Conservation (phyloP, 495 filamentous ascomycete genomes). For the Rhypophila decipiens region DNA sequence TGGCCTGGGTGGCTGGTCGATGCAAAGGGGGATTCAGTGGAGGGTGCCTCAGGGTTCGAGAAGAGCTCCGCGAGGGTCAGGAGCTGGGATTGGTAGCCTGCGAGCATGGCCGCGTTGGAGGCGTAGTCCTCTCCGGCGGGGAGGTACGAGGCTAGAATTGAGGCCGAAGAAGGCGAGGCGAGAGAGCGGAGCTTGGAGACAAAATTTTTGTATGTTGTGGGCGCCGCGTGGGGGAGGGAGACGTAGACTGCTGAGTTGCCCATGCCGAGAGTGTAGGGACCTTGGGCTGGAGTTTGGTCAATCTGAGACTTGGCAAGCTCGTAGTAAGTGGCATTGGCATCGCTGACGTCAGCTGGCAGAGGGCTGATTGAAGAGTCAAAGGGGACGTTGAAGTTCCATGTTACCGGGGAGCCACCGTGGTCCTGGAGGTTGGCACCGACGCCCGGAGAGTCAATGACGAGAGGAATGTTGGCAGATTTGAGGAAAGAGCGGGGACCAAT, state of each 20-base stretch:
- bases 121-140: conserved; percentile 2
- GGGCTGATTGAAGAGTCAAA: conserved; percentile 7
- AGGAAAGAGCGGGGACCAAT: conserved; percentile 14
- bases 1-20: too few relatives aligned
- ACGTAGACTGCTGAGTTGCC: conserved; percentile 21
- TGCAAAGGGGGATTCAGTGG: conserved; percentile 22
- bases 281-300: conserved; percentile 15
- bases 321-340: conserved; percentile 15
- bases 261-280: conserved; percentile 19
- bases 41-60: conserved; percentile 12
- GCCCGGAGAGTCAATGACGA: conserved; percentile 15
- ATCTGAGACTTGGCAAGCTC: conserved; percentile 14
- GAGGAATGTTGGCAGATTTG: conserved; percentile 3
- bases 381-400: conserved; percentile 14
- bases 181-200: too few relatives aligned
- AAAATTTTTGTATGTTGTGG: conserved; percentile 8
- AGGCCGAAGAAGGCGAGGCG: too few relatives aligned
- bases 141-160: conserved; percentile 6
- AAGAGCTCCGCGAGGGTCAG: conserved; percentile 8
- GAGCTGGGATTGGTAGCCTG: conserved; percentile 20
- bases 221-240: conserved; percentile 13
- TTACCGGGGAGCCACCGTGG: conserved; percentile 13
- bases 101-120: conserved; percentile 8
- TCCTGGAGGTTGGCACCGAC: conserved; percentile 21
- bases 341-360: conserved; percentile 11